Evolutionary conservation across 805 yeast species (phyloP), one percentile per base, ranked within the genome.

Genomic region (Saccharomycopsis sp.): DNA sequence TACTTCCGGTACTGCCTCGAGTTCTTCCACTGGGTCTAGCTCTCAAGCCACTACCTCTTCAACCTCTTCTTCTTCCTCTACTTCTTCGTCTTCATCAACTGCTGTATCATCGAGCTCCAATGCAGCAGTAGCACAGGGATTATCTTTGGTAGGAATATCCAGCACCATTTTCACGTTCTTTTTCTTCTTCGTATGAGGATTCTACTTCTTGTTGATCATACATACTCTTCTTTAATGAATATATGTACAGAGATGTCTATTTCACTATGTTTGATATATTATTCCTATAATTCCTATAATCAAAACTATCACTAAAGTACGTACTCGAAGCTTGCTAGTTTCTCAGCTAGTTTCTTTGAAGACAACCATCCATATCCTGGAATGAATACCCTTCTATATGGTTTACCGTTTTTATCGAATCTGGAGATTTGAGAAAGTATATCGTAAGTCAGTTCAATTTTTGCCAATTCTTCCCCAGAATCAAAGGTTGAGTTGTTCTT

Each of bases 361-460:
- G 78, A 67, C 0, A 77, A 69, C 85, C 85, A 81, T 0, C 85
- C 84, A 49, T 75, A 66, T 9, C 76, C 76, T 0, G 81, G 83
- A 35, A 80, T 70, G 59, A 75, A 78, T 1, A 79, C 65, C 38
- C 85, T 64, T 53, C 78, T 70, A 55, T 73, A 74, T 3, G 72
- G 74, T 50, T 71, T 73, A 0, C 80, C 81, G 50, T 72, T 67
- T 44, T 66, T 67, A 61, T 75, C 79, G 19, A 41, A 35, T 17
- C 59, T 64, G 12, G 69, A 67, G 14, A 61, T 35, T 8, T 50
- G 52, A 8, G 42, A 22, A 5, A 61, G 35, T 22, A 58, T 56
- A 19, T 56, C 57, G 19, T 38, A 52, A 41, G 8, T 17, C 38
- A 44, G 35, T 38, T n/a, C 34, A 22, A 38, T 24, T 12, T 23